Evolutionary conservation across 139 green algal species (phyloP).

Genomic region (Diplosphaera chodatii): DNA sequence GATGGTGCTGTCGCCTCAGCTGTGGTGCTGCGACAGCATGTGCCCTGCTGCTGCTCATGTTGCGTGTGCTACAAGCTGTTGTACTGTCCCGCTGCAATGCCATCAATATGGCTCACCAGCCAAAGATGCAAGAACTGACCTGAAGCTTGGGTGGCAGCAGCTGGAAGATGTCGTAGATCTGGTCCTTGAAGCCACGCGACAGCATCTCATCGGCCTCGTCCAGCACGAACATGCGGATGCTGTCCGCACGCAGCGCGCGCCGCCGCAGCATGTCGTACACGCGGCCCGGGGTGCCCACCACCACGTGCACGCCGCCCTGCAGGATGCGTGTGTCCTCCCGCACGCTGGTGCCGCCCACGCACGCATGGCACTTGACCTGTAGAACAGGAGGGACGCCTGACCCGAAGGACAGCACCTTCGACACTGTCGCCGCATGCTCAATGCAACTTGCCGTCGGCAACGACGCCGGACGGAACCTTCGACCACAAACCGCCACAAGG

Average conservation of each 20-base stretch:
- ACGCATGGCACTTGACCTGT: constrained; percentile 98
- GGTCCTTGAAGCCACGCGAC: constrained; percentile 98
- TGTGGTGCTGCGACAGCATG: no score
- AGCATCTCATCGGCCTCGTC: constrained; percentile 99
- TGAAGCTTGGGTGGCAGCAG: constrained; percentile 97
- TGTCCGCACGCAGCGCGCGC: constrained; percentile 81
- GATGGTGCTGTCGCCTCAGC: no score
- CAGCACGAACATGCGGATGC: constrained; percentile 94
- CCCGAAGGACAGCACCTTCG: no score
- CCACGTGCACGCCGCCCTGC: constrained; percentile 77
- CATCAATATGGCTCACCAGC: no score
- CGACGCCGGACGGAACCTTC: no score
- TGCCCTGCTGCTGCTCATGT: no score
- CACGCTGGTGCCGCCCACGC: constrained; percentile 95
- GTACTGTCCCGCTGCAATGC: background rate
- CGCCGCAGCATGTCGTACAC: constrained; percentile 99
- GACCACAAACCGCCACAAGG: no score
- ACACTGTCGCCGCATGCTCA: no score
- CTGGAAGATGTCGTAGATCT: constrained; percentile 99
- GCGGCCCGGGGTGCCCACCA: constrained; percentile 96
- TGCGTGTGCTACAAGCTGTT: no score
- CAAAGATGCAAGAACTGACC: constrained; percentile 45
- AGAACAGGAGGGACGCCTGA: no score
- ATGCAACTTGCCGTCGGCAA: no score
- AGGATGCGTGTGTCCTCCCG: constrained; percentile 96